Base-by-base conservation (phyloP, 2,329 filamentous ascomycete genomes). In the Monilinia fructicola region DNA sequence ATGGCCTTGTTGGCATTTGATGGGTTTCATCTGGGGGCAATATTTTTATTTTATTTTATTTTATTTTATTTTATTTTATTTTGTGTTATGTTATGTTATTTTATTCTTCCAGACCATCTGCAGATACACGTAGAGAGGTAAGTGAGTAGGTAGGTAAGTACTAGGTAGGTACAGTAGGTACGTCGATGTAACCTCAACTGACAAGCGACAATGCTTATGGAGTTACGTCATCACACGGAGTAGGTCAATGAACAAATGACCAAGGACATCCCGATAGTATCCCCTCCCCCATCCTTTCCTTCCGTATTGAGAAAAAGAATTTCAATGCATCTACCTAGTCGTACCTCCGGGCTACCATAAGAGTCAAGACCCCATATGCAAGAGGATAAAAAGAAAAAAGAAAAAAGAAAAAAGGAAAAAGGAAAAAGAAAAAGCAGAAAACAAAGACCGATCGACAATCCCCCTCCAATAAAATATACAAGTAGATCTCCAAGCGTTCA, bases 151-250 rank as follows among this genome's bases (percentile, higher is more conserved):
- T 7, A 35, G 31, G 31, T 6, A n/a, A n/a, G n/a, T n/a, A n/a
- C n/a, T n/a, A 35, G 31, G 31, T 6, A 35, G 31, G 2, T 2
- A 31, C n/a, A 6, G 31, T 2, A 31, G 31, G 31, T 31, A 16
- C 10, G 18, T 16, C n/a, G 18, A 16, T 14, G 4, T 54, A n/a
- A n/a, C n/a, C n/a, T n/a, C n/a, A n/a, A n/a, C n/a, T n/a, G n/a
- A 12, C n/a, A 59, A 42, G 21, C 31, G 10, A 38, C 6, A 16
- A 26, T 18, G 40, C 26, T 23, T 44, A 40, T 18, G 56, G 28
- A 26, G 31, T 28, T 26, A 60, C 58, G 58, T 60, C 58, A 60
- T 60, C n/a, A n/a, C n/a, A n/a, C n/a, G n/a, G n/a, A 16, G 26
- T 26, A 50, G 21, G 21, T 12, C 38, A 55, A 38, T 35, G 31